phyloP scores from a whole-genome alignment of 2,329 filamentous ascomycete genomes.

The Ophiosphaerella korrae region DNA sequence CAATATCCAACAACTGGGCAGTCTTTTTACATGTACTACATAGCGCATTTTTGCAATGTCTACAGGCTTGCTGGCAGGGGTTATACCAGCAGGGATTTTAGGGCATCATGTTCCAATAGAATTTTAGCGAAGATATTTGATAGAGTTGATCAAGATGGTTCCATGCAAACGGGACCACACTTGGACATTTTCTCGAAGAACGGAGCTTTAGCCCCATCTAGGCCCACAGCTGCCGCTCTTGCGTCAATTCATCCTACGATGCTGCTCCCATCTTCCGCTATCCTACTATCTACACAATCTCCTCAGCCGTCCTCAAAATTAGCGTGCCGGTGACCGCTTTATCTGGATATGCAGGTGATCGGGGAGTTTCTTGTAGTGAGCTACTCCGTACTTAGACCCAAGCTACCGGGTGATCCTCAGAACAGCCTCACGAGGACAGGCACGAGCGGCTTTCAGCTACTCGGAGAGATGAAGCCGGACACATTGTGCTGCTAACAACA shows the following conservation, averaged over 20 bases:
- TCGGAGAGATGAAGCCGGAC: no score
- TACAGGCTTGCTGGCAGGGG: conserved; percentile 11
- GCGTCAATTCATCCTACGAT: conserved; percentile 17
- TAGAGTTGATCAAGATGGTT: no score
- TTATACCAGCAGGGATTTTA: conserved; percentile 6
- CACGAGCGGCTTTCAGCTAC: background rate
- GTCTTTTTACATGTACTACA: conserved; percentile 9
- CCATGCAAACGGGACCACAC: no score
- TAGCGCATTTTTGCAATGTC: conserved; percentile 1
- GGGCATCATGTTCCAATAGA: conserved; percentile 4
- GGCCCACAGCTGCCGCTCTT: background rate
- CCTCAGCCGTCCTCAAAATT: background rate
- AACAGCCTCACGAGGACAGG: background rate
- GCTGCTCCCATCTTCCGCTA: background rate
- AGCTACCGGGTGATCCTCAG: background rate
- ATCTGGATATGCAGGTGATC: conserved; percentile 2
- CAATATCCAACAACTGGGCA: conserved; percentile 3
- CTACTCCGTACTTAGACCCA: background rate
- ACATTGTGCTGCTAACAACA: no score
- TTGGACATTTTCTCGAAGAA: no score
- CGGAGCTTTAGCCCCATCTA: no score
- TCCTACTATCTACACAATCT: no score
- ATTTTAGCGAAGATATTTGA: background rate
- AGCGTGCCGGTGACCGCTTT: background rate
- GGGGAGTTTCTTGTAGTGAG: background rate